These are phyloP conservation scores for Chaetomidium leptoderma DNA, from an alignment of 495 filamentous ascomycete genomes.

Conservation along the genomic window DNA sequence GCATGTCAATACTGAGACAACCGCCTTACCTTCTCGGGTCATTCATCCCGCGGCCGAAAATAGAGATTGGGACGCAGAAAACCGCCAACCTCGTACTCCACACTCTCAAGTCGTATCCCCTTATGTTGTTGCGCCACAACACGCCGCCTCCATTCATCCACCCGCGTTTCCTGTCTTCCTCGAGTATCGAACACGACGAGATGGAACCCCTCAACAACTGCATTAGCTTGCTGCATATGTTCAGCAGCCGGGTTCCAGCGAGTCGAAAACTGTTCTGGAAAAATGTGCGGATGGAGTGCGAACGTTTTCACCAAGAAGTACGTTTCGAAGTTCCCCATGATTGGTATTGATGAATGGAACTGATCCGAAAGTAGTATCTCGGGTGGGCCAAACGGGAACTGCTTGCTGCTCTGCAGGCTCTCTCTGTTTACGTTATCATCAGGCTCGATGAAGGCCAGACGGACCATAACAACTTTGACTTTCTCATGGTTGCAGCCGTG, in stretches of 20 bases:
- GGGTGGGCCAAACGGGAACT: slow-evolving; percentile 1
- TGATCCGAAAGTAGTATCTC: not conserved
- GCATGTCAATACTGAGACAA: not conserved
- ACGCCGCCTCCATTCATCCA: slow-evolving; percentile 2
- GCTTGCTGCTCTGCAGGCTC: slow-evolving; percentile 5
- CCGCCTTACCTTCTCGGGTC: not conserved
- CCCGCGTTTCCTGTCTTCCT: not conserved
- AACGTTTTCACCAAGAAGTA: slow-evolving; percentile 40
- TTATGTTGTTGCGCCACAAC: not conserved
- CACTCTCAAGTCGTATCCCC: not conserved
- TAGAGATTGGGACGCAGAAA: not conserved
- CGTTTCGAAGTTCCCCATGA: slow-evolving; percentile 13
- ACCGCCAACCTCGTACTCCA: slow-evolving; percentile 1
- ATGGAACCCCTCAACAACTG: slow-evolving; percentile 46
- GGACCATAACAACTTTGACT: not conserved
- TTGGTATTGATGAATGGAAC: not conserved
- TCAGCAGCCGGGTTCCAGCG: slow-evolving; percentile 24
- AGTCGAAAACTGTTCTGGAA: slow-evolving; percentile 44
- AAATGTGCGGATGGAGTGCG: slow-evolving; percentile 46
- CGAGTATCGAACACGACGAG: slow-evolving; percentile 9
- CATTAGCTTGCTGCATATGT: slow-evolving; percentile 44
- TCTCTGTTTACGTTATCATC: slow-evolving; percentile 1
- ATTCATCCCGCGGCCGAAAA: not conserved
- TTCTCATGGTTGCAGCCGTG: not conserved
- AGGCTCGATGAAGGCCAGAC: not conserved